Conservation (phyloP, 257 asterid genomes). For the Capsicum rhomboideum region DNA sequence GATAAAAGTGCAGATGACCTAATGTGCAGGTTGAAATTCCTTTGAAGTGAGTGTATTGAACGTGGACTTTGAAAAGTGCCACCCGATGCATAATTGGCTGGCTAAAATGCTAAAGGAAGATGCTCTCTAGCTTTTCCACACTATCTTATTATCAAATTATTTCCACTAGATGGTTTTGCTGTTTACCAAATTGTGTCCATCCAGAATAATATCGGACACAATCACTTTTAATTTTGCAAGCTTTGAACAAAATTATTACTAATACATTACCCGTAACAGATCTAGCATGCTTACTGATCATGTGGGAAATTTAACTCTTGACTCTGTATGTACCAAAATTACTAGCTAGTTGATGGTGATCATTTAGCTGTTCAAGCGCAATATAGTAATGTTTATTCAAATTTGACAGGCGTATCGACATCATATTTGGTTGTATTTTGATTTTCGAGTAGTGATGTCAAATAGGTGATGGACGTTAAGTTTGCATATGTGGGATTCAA, state of each 20-base stretch:
- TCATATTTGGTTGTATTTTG: neutral
- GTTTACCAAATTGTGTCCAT: neutral
- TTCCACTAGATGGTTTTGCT: neutral
- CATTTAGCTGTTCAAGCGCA: too few species aligned
- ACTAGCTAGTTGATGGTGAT: neutral
- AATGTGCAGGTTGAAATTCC: neutral
- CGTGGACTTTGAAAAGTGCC: neutral
- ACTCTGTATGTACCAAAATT: neutral
- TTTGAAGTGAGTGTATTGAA: neutral
- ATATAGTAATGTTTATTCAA: too few species aligned
- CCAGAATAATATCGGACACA: neutral
- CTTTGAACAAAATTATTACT: neutral
- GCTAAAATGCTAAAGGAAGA: neutral
- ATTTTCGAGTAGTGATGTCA: neutral
- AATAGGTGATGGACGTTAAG: neutral
- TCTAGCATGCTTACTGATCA: neutral
- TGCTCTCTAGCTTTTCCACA: neutral
- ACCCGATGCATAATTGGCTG: neutral
- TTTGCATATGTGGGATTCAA: too few species aligned
- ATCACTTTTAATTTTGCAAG: neutral
- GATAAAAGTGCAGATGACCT: too few species aligned
- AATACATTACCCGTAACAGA: neutral
- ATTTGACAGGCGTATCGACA: too few species aligned
- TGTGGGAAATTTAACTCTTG: neutral
- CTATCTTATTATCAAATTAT: neutral